A percentile compares a stretch with the other conserved stretches of the same genome.
Conservation (phyloP, 106 monocot genomes). For the Ottelia alismoides region DNA sequence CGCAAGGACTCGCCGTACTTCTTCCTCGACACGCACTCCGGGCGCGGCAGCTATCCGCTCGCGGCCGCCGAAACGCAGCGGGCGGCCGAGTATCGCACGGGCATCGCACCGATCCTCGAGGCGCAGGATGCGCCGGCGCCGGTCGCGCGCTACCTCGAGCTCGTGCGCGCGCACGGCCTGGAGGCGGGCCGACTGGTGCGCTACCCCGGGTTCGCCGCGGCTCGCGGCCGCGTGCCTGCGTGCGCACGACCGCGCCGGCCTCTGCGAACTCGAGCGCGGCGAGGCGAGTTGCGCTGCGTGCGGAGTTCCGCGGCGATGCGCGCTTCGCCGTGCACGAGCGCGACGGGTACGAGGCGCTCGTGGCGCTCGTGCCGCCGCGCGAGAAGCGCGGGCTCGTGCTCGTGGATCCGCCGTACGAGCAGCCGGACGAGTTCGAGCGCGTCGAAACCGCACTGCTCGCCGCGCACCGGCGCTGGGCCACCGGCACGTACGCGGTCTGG, state of each 20-base stretch:
- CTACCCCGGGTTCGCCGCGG: neutral
- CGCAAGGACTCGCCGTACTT: neutral
- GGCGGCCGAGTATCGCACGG: too few relatives aligned
- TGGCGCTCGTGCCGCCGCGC: neutral
- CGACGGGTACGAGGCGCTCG: neutral
- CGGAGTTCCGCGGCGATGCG: too few relatives aligned
- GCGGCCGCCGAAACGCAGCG: neutral
- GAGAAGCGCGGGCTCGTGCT: neutral
- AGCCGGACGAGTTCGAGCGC: neutral
- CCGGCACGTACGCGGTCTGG: neutral
- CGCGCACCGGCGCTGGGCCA: neutral
- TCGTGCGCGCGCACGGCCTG: neutral
- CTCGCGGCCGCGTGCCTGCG: neutral
- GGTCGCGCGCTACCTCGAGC: neutral
- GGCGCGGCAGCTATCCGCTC: neutral
- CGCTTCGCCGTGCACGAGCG: too few relatives aligned
- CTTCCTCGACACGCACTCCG: neutral
- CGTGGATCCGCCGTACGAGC: neutral
- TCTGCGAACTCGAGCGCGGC: neutral
- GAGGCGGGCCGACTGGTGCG: neutral
- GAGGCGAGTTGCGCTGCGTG: neutral
- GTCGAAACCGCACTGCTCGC: neutral
- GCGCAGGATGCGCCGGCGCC: neutral
- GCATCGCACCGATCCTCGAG: too few relatives aligned
- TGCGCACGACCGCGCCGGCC: neutral